Evolutionary conservation across 139 green algal species (phyloP), one percentile per base, ranked within the genome.

Genomic region (Chlorella sp.): DNA sequence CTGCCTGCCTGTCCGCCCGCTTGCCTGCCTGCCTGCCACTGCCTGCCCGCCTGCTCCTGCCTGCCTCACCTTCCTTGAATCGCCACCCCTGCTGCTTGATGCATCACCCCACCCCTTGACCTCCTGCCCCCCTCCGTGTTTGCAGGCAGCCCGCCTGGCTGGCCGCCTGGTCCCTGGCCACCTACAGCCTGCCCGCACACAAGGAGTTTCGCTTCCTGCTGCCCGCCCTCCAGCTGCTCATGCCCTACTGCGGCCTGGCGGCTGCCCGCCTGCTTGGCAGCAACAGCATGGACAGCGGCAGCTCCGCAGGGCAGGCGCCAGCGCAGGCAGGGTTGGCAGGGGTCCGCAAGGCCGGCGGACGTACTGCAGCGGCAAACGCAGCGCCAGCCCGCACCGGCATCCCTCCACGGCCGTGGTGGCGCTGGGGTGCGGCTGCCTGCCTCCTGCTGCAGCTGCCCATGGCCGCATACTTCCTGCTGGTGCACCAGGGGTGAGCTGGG

Each of bases 151-250:
- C 92, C 28, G 82, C 90, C 21, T 28, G 15, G 24, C 68, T 95
- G 84, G 68, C 73, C 1, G 64, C 39, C n/a, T 89, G 83, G 76
- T 91, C 57, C 39, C 71, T 94, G 32, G 64, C 77, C 0, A 42
- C 83, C 15, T 92, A 94, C 85, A 95, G 93, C 89, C 73, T 96
- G n/a, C 88, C 93, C 28, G 89, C 93, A 3, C 93, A 96, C 86
- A 96, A 96, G 88, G 93, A 96, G 81, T 94, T 96, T 82, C 77
- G 93, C 18, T 95, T 95, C 69, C 86, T 95, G 83, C 81, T 95
- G 40, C 93, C 93, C 19, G 93, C 91, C 32, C 85, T 95, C 24
- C 89, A 91, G 83, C 81, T 95, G 37, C 37, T 90, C 60, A 95
- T 94, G 85, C 92, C 92, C 0, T 89, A 90, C 77, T 91, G 90